Conservation (phyloP, 306 rosid genomes). For the Gastrolobium villosum region DNA sequence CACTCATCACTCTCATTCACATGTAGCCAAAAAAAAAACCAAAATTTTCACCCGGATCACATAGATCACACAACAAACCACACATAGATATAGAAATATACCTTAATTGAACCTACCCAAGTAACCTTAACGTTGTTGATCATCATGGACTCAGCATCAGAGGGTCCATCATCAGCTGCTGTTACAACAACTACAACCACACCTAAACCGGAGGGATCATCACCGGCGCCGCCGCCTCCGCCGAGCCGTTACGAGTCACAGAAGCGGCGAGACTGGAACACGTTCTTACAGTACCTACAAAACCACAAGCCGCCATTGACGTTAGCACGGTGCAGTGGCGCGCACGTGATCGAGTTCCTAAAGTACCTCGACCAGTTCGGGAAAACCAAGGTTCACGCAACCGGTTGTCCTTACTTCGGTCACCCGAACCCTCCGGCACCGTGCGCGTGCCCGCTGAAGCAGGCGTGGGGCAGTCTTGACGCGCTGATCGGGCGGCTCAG, state of each 20-base stretch:
- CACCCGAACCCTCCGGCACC: constrained; percentile 91
- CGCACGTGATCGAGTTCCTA: constrained; percentile 93
- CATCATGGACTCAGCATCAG: constrained; percentile 76
- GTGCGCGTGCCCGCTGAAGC: constrained; percentile 84
- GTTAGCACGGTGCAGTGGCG: constrained; percentile 93
- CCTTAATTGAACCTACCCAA: background rate
- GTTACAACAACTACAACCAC: constrained; percentile 6
- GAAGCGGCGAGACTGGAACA: constrained; percentile 97
- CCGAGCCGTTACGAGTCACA: constrained; percentile 97
- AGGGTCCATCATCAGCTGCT: constrained; percentile 39
- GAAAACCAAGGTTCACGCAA: constrained; percentile 82
- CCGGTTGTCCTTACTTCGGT: constrained; percentile 85
- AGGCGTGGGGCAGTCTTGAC: constrained; percentile 95
- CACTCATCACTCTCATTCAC: constrained; percentile 27
- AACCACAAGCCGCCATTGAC: constrained; percentile 98
- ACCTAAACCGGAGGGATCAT: constrained; percentile 48
- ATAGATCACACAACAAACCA: background rate
- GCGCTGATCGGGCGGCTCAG: constrained; percentile 92
- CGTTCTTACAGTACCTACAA: constrained; percentile 85
- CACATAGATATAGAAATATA: background rate
- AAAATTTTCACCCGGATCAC: background rate
- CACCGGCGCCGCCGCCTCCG: constrained; percentile 58
- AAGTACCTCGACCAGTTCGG: constrained; percentile 96
- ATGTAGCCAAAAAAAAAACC: background rate
- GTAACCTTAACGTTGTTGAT: too few relatives aligned